Conservation (phyloP, 176 grass and related monocot genomes). For the Lolium multiflorum region DNA sequence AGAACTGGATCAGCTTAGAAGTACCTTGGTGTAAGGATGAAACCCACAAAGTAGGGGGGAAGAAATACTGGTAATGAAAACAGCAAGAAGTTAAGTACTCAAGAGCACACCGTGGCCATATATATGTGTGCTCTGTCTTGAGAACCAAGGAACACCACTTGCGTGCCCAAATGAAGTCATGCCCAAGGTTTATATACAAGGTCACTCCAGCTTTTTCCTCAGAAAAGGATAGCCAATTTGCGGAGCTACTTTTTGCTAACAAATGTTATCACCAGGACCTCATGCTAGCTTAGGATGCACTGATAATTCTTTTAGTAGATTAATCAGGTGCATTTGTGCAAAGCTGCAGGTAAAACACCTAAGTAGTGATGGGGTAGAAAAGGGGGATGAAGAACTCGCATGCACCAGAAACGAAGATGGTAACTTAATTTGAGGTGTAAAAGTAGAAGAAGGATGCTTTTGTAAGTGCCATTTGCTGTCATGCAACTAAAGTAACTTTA, state of each 20-base stretch:
- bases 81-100: conserved; percentile 10
- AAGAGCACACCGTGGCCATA: conserved; percentile 1
- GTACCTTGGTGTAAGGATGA: conserved; percentile 44
- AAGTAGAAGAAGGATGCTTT: conserved; percentile 19
- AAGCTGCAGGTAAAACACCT: conserved; percentile 28
- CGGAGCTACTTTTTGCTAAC: conserved; percentile 48
- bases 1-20: not conserved
- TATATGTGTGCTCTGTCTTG: conserved; percentile 17
- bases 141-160: conserved; percentile 31
- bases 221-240: conserved; percentile 42
- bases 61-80: conserved; percentile 11
- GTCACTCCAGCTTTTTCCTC: conserved; percentile 14
- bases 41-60: not conserved
- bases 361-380: conserved; percentile 15
- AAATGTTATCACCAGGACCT: conserved; percentile 52
- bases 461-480: conserved; percentile 22
- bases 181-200: conserved; percentile 42
- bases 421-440: conserved; percentile 45
- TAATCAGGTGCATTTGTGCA: conserved; percentile 47
- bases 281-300: conserved; percentile 53
- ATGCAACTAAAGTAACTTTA: conserved; percentile 27
- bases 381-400: not conserved
- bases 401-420: not conserved
- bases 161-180: conserved; percentile 34
- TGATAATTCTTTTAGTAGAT: conserved; percentile 47